phyloP scores from a whole-genome alignment of 106 monocot species.

The Dioscorea alata region DNA sequence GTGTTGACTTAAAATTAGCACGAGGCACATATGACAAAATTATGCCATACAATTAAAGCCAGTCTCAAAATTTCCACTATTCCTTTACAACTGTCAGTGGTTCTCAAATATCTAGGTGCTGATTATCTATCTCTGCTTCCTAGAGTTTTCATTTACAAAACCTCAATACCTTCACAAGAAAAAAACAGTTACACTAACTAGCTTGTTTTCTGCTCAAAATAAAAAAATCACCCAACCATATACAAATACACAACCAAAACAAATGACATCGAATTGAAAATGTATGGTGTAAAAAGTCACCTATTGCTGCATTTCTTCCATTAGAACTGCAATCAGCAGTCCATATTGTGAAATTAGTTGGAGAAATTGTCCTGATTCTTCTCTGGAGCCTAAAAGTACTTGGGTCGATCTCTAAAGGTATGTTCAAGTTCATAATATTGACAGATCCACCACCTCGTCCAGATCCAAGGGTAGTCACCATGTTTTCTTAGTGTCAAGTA shows the following conservation, averaged over 20 bases:
- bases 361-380: conserved; percentile 24
- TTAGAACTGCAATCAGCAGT: conserved; percentile 45
- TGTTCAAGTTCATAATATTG: conserved; percentile 45
- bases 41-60: no score
- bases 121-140: no score
- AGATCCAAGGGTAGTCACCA: conserved; percentile 81
- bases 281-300: conserved; percentile 29
- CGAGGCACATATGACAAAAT: no score
- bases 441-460: conserved; percentile 54
- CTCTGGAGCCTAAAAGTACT: not conserved
- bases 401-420: conserved; percentile 24
- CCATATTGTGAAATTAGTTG: conserved; percentile 70
- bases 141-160: no score
- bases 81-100: no score
- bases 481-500: conserved; percentile 60
- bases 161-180: no score
- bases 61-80: no score
- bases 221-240: not conserved
- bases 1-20: no score
- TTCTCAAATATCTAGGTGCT: no score
- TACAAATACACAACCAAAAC: not conserved
- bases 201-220: not conserved
- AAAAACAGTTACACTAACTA: no score
- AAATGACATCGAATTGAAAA: not conserved
- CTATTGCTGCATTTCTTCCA: conserved; percentile 58